These are phyloP conservation scores for Parastagonospora nodorum DNA, from an alignment of 2,329 filamentous ascomycete species.

Conservation along the genomic window DNA sequence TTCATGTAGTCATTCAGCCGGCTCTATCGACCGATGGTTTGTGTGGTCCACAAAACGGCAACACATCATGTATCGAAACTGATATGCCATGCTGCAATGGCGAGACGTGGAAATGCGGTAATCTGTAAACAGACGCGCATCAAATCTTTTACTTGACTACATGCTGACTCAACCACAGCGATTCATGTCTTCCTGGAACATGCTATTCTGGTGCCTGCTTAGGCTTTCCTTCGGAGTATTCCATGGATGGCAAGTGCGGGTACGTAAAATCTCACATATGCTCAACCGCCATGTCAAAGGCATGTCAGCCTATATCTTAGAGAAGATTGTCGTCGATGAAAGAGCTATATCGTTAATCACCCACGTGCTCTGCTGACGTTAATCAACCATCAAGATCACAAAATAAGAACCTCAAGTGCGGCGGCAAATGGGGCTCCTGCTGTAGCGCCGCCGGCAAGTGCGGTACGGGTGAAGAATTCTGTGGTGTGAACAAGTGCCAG, in stretches of 20 bases:
- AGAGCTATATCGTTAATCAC: too few relatives aligned
- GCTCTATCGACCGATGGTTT: constrained; percentile 22
- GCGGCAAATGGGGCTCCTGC: constrained; percentile 18
- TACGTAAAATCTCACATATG: too few relatives aligned
- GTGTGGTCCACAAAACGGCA: constrained; percentile 39
- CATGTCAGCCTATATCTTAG: too few relatives aligned
- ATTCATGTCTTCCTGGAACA: constrained; percentile 36
- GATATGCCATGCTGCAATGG: constrained; percentile 16
- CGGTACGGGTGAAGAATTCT: constrained; percentile 14
- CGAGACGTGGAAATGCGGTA: constrained; percentile 10
- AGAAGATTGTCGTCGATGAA: too few relatives aligned
- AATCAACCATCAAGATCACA: too few relatives aligned
- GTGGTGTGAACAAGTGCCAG: constrained; percentile 11
- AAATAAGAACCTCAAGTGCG: constrained; percentile 11
- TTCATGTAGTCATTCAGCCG: constrained; percentile 11
- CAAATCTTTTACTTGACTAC: constrained; percentile 2
- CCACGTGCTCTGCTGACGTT: too few relatives aligned
- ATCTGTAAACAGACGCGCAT: neutral
- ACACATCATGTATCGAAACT: constrained; percentile 40
- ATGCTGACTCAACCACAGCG: constrained; percentile 26
- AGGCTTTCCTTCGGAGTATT: constrained; percentile 20
- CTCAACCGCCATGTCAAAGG: too few relatives aligned
- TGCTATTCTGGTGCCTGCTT: constrained; percentile 43
- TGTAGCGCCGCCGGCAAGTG: constrained; percentile 8
- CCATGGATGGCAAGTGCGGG: constrained; percentile 16